These are phyloP conservation scores for Pyrenula aspistea DNA, from an alignment of 495 filamentous ascomycete genomes.

Conservation along the genomic window DNA sequence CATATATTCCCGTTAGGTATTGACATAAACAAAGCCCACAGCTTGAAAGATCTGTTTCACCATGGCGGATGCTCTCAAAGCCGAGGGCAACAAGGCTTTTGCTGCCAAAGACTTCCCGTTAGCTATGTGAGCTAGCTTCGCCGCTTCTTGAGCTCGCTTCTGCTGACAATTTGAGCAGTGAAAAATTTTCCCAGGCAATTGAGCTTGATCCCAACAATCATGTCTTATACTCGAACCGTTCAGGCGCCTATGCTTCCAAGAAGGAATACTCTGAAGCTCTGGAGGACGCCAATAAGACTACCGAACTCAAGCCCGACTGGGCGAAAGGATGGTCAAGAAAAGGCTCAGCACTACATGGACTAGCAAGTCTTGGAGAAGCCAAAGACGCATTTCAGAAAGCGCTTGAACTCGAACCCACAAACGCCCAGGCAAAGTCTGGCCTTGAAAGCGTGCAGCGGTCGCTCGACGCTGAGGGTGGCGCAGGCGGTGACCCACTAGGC, in stretches of 20 bases:
- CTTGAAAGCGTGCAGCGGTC: conserved; percentile 72
- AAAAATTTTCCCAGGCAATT: conserved; percentile 90
- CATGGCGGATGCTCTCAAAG: conserved; percentile 65
- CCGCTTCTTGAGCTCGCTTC: conserved; percentile 15
- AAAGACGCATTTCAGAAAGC: conserved; percentile 85
- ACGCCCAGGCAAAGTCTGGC: conserved; percentile 85
- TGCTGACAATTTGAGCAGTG: conserved; percentile 33
- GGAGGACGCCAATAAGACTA: conserved; percentile 84
- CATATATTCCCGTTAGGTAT: too few species aligned
- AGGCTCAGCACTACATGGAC: conserved; percentile 78
- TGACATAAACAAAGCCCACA: too few species aligned
- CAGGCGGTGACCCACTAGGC: conserved; percentile 50
- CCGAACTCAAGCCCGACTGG: conserved; percentile 94
- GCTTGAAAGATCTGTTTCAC: conserved; percentile 5
- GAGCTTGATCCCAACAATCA: conserved; percentile 80
- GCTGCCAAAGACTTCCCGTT: conserved; percentile 90
- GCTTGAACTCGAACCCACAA: conserved; percentile 78
- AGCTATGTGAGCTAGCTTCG: conserved; percentile 64
- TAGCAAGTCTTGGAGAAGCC: conserved; percentile 72
- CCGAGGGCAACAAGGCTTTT: conserved; percentile 96
- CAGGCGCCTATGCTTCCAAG: conserved; percentile 88
- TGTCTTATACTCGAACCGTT: conserved; percentile 95
- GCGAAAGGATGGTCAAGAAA: conserved; percentile 90
- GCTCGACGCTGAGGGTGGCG: conserved; percentile 65
- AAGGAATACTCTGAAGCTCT: conserved; percentile 75